These are phyloP conservation scores for Trichoderma atroviride DNA, from an alignment of 2,329 filamentous ascomycete species.

Conservation along the genomic window DNA sequence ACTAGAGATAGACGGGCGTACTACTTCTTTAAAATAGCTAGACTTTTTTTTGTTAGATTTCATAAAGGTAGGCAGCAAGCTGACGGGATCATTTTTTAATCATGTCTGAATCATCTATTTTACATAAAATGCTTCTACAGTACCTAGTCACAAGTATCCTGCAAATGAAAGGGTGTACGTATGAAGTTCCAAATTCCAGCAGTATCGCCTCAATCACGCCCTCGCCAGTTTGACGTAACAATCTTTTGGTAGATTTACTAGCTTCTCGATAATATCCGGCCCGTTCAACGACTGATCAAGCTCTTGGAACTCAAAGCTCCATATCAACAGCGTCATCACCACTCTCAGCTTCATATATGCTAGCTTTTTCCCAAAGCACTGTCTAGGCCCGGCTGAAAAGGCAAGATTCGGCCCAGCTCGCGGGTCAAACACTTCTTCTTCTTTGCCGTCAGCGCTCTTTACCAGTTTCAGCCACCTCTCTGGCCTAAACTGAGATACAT, in stretches of 20 bases:
- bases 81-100: background rate
- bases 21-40: background rate
- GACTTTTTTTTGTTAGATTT: background rate
- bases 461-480: conserved; percentile 42
- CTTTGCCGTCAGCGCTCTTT: conserved; percentile 19
- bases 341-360: conserved; percentile 43
- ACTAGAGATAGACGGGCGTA: background rate
- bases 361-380: conserved; percentile 45
- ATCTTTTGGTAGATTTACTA: conserved; percentile 35
- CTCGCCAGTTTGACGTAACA: conserved; percentile 35
- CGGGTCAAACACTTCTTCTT: conserved; percentile 35
- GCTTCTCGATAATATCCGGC: conserved; percentile 31
- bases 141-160: background rate
- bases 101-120: background rate
- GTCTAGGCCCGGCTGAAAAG: conserved; percentile 43
- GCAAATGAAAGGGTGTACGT: background rate
- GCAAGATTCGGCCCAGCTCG: conserved; percentile 41
- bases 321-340: conserved; percentile 42
- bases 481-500: conserved; percentile 39
- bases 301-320: conserved; percentile 42
- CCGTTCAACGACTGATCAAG: conserved; percentile 29
- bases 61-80: background rate
- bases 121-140: background rate
- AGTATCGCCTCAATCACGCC: conserved; percentile 7
- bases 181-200: background rate